These are phyloP conservation scores for Kodamaea suecica DNA, from an alignment of 1,139 yeast species.

Conservation along the genomic window DNA sequence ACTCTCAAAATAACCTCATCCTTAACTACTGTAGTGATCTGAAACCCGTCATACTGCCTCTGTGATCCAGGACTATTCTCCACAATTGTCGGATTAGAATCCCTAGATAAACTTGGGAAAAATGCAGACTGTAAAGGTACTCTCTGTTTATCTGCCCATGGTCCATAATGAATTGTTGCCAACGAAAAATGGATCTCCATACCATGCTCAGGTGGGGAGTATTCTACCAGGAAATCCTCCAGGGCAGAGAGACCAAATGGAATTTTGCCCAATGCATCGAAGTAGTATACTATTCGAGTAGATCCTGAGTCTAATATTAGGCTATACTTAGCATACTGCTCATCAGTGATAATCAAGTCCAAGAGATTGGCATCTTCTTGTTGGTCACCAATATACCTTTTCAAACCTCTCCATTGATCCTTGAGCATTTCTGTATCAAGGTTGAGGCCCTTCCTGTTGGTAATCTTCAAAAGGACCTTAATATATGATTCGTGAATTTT, in stretches of 20 bases:
- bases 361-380: conserved; percentile 27
- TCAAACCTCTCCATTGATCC: conserved; percentile 39
- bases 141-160: conserved; percentile 92
- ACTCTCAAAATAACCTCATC: conserved; percentile 69
- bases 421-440: conserved; percentile 8
- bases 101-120: conserved; percentile 66
- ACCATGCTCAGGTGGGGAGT: conserved; percentile 61
- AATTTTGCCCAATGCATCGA: conserved; percentile 61
- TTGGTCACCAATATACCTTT: conserved; percentile 40
- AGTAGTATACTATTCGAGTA: conserved; percentile 56
- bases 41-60: conserved; percentile 58
- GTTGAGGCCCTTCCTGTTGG: not conserved
- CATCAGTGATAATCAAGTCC: conserved; percentile 31
- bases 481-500: conserved; percentile 7
- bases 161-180: conserved; percentile 81
- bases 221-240: no score
- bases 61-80: conserved; percentile 43
- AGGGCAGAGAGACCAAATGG: conserved; percentile 2
- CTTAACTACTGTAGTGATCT: conserved; percentile 50
- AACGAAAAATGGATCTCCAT: conserved; percentile 55
- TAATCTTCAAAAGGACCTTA: conserved; percentile 1
- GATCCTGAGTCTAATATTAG: conserved; percentile 63
- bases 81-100: conserved; percentile 44
- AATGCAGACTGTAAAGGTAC: conserved; percentile 61
- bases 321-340: conserved; percentile 84